Conservation (phyloP, 768 basidiomycete genomes). For the Naganishia onofrii region DNA sequence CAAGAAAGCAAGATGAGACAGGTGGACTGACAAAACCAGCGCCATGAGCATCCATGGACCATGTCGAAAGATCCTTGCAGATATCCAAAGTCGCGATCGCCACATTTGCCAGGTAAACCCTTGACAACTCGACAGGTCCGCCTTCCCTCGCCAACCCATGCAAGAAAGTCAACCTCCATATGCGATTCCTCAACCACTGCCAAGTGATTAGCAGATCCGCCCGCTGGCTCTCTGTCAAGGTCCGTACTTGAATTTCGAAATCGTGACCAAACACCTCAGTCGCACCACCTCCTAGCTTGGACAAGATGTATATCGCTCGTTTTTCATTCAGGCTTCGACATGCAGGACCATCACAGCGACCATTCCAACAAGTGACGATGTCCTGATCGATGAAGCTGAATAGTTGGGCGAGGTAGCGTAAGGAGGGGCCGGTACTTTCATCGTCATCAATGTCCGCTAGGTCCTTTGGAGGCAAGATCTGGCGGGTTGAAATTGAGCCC, state of each 20-base stretch:
- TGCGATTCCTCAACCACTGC: conserved; percentile 41
- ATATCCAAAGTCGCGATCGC: conserved; percentile 35
- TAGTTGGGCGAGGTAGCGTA: conserved; percentile 37
- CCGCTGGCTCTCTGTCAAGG: conserved; percentile 36
- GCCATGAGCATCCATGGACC: conserved; percentile 40
- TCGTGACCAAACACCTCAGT: conserved; percentile 34
- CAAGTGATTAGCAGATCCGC: conserved; percentile 43
- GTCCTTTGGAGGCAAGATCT: conserved; percentile 8
- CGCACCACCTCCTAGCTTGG: conserved; percentile 22
- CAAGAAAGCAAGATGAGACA: background rate
- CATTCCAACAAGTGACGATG: conserved; percentile 43
- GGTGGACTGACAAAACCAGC: conserved; percentile 38
- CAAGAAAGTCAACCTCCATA: conserved; percentile 36
- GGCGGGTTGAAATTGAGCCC: conserved; percentile 12
- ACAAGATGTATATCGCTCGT: conserved; percentile 24
- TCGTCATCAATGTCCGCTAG: conserved; percentile 24
- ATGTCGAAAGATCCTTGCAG: conserved; percentile 28
- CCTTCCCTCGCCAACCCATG: conserved; percentile 36
- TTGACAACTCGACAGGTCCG: conserved; percentile 5
- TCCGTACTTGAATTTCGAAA: conserved; percentile 7
- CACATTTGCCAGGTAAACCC: conserved; percentile 33
- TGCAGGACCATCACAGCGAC: conserved; percentile 28
- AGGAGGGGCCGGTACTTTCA: conserved; percentile 4
- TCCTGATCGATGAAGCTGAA: conserved; percentile 40
- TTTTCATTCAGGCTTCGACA: conserved; percentile 30